phyloP scores from a whole-genome alignment of 164 flowering plant genomes.

The Piper longum region DNA sequence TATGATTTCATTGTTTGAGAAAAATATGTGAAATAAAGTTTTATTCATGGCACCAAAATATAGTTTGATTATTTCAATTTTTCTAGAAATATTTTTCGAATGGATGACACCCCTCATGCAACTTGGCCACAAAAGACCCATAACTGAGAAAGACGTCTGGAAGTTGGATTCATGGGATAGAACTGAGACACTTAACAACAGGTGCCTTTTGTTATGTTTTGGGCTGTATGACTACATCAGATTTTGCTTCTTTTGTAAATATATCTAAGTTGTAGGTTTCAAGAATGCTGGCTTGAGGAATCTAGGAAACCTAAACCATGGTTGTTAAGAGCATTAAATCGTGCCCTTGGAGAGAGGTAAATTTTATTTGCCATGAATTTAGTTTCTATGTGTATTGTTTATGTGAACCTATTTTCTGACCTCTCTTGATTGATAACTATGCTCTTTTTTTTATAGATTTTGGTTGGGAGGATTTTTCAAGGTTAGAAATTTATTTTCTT shows the following conservation, averaged over 20 bases:
- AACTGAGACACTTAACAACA: constrained; percentile 61
- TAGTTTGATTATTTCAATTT: constrained; percentile 1
- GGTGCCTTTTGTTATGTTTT: constrained; percentile 16
- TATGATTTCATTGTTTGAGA: neutral
- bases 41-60: no score
- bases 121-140: constrained; percentile 59
- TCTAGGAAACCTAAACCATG: constrained; percentile 65
- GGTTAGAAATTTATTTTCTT: constrained; percentile 26
- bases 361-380: neutral
- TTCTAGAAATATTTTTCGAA: constrained; percentile 43
- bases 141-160: constrained; percentile 97
- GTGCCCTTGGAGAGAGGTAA: constrained; percentile 77
- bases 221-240: no score
- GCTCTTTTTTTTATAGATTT: constrained; percentile 35
- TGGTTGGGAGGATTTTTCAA: constrained; percentile 96
- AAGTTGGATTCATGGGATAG: constrained; percentile 90
- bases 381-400: neutral
- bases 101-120: constrained; percentile 90
- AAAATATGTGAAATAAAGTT: neutral
- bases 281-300: constrained; percentile 76
- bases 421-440: constrained; percentile 1
- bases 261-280: constrained; percentile 25
- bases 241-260: neutral
- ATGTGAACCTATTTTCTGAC: no score
- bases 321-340: constrained; percentile 75